A percentile compares a stretch with the other conserved stretches of the same genome.
Conservation (phyloP, 768 basidiomycete species). For the Royoungia palumana region DNA sequence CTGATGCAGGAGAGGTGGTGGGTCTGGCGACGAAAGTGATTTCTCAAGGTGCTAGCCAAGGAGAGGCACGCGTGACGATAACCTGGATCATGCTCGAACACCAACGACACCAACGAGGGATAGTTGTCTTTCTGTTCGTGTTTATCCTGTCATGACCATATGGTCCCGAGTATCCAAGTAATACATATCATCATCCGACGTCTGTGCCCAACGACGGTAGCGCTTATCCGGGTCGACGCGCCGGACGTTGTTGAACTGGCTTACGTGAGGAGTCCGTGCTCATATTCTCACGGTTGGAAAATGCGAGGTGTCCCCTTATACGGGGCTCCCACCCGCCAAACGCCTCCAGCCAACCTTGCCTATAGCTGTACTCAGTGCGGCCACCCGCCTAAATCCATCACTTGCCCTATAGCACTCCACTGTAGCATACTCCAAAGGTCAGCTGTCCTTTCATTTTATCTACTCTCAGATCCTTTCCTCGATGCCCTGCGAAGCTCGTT, state of each 20-base stretch:
- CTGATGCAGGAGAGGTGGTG: no score
- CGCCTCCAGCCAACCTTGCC: slow-evolving; percentile 36
- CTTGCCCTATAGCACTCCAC: slow-evolving; percentile 18
- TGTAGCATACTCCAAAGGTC: slow-evolving; percentile 32
- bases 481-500: slow-evolving; percentile 19
- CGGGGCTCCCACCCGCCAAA: slow-evolving; percentile 38
- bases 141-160: no score
- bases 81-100: no score
- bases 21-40: no score
- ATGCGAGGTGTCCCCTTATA: slow-evolving; percentile 31
- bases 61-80: no score
- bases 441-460: slow-evolving; percentile 19
- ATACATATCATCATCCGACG: no score
- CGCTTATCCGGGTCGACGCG: slow-evolving; percentile 18
- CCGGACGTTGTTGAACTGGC: slow-evolving; percentile 33
- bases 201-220: no score
- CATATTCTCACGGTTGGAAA: slow-evolving; percentile 33
- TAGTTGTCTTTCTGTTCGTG: no score
- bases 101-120: no score
- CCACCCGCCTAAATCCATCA: slow-evolving; percentile 34
- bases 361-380: slow-evolving; percentile 36
- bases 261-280: slow-evolving; percentile 37
- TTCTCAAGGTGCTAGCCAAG: no score
- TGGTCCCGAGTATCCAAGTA: no score
- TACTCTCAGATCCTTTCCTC: slow-evolving; percentile 20